Evolutionary conservation across 2,329 filamentous ascomycete species (phyloP), one percentile per base, ranked within the genome.

Genomic region (Ophiosphaerella korrae): DNA sequence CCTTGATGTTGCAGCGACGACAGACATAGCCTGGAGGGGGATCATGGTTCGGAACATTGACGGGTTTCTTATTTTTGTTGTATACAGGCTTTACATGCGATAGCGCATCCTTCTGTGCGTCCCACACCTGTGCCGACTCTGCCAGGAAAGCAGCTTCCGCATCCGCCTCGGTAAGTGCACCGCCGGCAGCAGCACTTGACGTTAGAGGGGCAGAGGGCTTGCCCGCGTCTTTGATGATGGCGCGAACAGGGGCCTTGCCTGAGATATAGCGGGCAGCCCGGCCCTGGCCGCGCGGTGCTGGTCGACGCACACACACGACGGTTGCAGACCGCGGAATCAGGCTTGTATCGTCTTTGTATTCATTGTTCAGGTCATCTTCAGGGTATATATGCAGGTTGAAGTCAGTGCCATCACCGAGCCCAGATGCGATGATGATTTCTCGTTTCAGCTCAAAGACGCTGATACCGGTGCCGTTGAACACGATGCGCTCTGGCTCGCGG

Each of bases 361-460:
- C 94, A 84, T 96, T 91, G 72, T 86, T 90, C 60, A 87, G 66
- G 16, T 71, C 89, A 74, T 97, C 92, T 72, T 96, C 91, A 57
- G 91, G 90, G 76, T 92, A 96, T 63, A 99, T 95, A 60, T 90
- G 88, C 46, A 99, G 84, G 75, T 99, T 93, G 74, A 97, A 97
- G 74, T 99, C 94, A 61, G 90, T 91, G 56, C 94, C 94, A 77
- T 97, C 93, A 63, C 94, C 94, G 62, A 99, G 84, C 55, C 90
- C 91, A 75, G 91, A 95, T 75, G 93, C 90, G 74, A 84, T 87
- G 79, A 99, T 99, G 70, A 99, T 99, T 78, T 97, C 94, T 80
- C 93, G 89, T 80, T 99, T 99, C 72, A 99, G 83, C 74, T 99
- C 95, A 78, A 97, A 99, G 58, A 97, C 94, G 55, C 93, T 96